phyloP scores from a whole-genome alignment of 352 stramenopile species.

The Globisporangium okanoganense region DNA sequence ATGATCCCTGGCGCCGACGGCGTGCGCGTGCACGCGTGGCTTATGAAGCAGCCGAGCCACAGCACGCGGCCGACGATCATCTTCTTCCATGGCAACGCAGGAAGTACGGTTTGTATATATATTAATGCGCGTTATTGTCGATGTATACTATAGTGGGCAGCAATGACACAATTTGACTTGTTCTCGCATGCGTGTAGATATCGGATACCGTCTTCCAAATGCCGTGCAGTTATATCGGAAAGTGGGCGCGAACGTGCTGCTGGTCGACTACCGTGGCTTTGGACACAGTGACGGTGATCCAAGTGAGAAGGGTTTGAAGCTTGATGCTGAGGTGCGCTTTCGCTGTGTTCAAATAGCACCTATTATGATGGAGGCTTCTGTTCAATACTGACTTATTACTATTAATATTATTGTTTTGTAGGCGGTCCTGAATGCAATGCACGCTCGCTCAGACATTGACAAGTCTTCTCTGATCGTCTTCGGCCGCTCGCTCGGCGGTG shows the following conservation, averaged over 20 bases:
- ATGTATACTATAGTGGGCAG: neutral
- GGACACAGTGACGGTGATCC: constrained; percentile 87
- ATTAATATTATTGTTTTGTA: neutral
- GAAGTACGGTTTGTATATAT: constrained; percentile 44
- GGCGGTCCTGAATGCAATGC: constrained; percentile 79
- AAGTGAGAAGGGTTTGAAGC: constrained; percentile 87
- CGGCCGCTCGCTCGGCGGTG: constrained; percentile 89
- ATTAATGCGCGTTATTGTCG: neutral
- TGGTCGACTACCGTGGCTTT: constrained; percentile 95
- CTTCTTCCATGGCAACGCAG: constrained; percentile 95
- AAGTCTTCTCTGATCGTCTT: constrained; percentile 88
- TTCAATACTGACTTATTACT: neutral
- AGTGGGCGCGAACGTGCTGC: constrained; percentile 86
- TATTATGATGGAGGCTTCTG: too few species aligned
- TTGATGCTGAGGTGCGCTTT: constrained; percentile 84
- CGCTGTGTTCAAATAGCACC: too few species aligned
- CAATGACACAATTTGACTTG: neutral
- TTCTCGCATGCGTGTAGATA: constrained; percentile 46
- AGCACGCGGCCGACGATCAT: constrained; percentile 79
- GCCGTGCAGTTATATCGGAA: constrained; percentile 87
- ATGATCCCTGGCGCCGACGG: constrained; percentile 84
- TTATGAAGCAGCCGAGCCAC: constrained; percentile 84
- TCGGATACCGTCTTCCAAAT: constrained; percentile 93
- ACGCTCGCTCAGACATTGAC: constrained; percentile 79
- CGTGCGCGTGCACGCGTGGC: constrained; percentile 89